Evolutionary conservation across 257 asterid genomes (phyloP), one percentile per base, ranked within the genome.

Genomic region (Ocimum tenuiflorum): DNA sequence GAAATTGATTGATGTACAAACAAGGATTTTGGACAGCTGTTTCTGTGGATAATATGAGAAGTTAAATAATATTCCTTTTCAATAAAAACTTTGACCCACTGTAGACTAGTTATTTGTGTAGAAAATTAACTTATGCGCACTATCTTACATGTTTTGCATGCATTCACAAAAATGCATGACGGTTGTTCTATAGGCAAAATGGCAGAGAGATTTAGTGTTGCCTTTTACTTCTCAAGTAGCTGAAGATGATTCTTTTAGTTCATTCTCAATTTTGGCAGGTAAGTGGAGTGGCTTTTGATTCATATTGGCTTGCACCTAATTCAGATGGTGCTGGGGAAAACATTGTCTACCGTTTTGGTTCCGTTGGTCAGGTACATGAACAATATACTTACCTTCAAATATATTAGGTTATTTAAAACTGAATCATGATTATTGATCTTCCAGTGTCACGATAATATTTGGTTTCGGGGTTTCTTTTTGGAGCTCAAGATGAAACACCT

Each of bases 251-350:
- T 77, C 33, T 63, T 46, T 69, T 72, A 62, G 49, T 56, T 41
- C 61, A 42, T 66, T 13, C 63, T 75, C 20, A 48, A 68, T 67
- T 53, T 56, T 64, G 78, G 65, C 96, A 91, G 99, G 99, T 94
- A 46, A 94, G 99, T 58, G 99, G 96, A 54, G 97, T 94, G 71
- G 82, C 99, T 61, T 94, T 94, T 73, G 99, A 94, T 83, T 88
- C 99, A 29, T 84, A 90, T 75, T 94, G 99, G 99, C 59, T 73
- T 23, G 91, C 91, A 35, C 97, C 99, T 65, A 88, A 75, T 71
- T 74, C 99, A 55, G 97, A 94, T 59, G 92, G 92, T 57, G 71
- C 85, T 36, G 91, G 85, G 14, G 97, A 94, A 83, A 88, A 76
- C 75, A 67, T 80, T 3, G 99, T 94, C 20, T 94, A 94, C 70